Percentiles rank a stretch among this genome's conserved stretches.
phyloP scores from a whole-genome alignment of 2,329 filamentous ascomycete genomes.

The Apiospora saccharicola region DNA sequence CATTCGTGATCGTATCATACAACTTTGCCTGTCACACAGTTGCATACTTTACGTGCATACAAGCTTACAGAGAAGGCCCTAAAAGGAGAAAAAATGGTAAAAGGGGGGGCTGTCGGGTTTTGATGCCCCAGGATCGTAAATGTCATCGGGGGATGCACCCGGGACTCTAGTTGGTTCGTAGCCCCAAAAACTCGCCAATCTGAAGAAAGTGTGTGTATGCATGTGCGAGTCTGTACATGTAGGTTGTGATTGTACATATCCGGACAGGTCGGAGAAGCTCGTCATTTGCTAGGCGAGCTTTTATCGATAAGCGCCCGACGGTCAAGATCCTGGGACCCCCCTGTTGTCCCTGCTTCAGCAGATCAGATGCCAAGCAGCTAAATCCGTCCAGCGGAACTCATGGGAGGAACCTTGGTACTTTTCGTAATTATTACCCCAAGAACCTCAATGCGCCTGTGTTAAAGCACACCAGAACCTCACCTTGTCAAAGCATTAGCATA shows the following conservation, averaged over 20 bases:
- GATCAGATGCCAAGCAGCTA: conserved; percentile 4
- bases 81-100: neutral
- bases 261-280: neutral
- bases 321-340: neutral
- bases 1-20: neutral
- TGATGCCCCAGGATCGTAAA: neutral
- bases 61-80: neutral
- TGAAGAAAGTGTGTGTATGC: neutral
- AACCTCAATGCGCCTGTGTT: neutral
- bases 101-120: neutral
- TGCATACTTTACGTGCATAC: neutral
- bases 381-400: neutral
- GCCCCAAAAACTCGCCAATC: neutral
- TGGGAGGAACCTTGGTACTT: neutral
- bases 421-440: neutral
- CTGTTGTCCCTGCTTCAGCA: conserved; percentile 1
- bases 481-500: neutral
- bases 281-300: neutral
- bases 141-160: neutral
- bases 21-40: neutral
- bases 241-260: neutral
- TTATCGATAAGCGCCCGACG: conserved; percentile 16
- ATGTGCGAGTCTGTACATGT: neutral
- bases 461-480: neutral
- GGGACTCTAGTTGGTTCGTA: neutral